Conservation (phyloP, 2,329 filamentous ascomycete genomes). For the Penicillium sp. region DNA sequence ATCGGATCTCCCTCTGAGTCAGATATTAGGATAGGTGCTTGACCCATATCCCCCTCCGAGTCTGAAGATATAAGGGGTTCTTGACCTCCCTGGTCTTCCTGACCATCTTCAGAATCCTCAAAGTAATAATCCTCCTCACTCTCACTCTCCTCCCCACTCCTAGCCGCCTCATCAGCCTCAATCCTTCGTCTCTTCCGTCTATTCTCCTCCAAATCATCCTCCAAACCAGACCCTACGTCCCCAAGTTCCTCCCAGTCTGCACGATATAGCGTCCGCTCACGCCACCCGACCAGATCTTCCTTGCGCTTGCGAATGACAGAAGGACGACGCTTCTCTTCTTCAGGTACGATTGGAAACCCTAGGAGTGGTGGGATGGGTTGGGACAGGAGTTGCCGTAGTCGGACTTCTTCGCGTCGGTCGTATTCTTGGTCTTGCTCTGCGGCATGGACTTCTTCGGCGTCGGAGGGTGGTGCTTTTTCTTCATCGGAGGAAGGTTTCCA, state of each 20-base stretch:
- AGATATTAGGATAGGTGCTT: no score
- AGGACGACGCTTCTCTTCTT: conserved; percentile 21
- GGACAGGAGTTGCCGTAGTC: conserved; percentile 43
- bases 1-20: no score
- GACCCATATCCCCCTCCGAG: no score
- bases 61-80: no score
- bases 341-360: conserved; percentile 15
- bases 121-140: neutral
- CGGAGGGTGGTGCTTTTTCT: conserved; percentile 19
- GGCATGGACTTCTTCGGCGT: conserved; percentile 42
- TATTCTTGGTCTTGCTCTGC: conserved; percentile 46
- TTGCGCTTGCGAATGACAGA: conserved; percentile 29
- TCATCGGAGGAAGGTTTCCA: neutral
- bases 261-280: conserved; percentile 42
- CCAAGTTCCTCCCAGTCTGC: conserved; percentile 49
- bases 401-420: conserved; percentile 43
- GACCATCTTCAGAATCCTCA: neutral
- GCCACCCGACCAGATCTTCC: conserved; percentile 46
- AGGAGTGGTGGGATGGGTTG: conserved; percentile 17
- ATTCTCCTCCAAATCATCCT: conserved; percentile 29
- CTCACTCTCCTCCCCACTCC: neutral
- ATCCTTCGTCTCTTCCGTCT: conserved; percentile 30
- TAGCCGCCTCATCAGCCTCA: neutral
- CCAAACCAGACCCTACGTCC: conserved; percentile 23
- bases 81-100: neutral